Evolutionary conservation across 208 protist genomes (phyloP).

Genomic region (Jaenimonas drosophilae): DNA sequence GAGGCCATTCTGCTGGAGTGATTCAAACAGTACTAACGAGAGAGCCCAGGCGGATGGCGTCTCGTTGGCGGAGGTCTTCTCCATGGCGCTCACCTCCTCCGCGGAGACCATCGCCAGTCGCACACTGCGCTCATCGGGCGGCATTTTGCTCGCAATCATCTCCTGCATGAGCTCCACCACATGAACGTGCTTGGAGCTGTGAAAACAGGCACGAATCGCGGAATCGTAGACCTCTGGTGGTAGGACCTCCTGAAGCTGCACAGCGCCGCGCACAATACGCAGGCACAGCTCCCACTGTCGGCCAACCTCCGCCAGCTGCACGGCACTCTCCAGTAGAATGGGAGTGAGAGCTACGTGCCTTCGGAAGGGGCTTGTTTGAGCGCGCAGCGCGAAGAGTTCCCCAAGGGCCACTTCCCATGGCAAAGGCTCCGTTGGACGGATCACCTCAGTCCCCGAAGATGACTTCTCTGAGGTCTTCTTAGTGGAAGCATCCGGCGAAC

Average conservation of each 20-base stretch:
- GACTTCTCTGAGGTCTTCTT: not conserved
- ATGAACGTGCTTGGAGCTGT: constrained; percentile 14
- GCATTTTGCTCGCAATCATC: constrained; percentile 32
- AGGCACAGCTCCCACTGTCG: constrained; percentile 43
- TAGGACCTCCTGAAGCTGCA: constrained; percentile 25
- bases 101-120: constrained; percentile 30
- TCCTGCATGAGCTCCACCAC: constrained; percentile 35
- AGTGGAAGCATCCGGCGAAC: not conserved
- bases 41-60: constrained; percentile 22
- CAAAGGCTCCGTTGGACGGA: not conserved
- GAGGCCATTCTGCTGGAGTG: constrained; percentile 46
- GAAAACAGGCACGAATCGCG: constrained; percentile 46
- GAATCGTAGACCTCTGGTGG: constrained; percentile 62
- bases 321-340: constrained; percentile 31
- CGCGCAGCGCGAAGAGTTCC: constrained; percentile 26
- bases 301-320: constrained; percentile 33
- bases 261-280: constrained; percentile 25
- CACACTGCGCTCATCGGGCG: constrained; percentile 57
- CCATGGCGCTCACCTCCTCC: constrained; percentile 39
- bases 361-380: constrained; percentile 15
- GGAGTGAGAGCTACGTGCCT: constrained; percentile 35
- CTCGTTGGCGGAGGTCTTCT: not conserved
- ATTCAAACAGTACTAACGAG: constrained; percentile 39
- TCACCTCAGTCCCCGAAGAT: not conserved
- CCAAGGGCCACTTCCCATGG: constrained; percentile 36